phyloP scores from a whole-genome alignment of 2,329 filamentous ascomycete genomes.

The Fusarium miscanthi region DNA sequence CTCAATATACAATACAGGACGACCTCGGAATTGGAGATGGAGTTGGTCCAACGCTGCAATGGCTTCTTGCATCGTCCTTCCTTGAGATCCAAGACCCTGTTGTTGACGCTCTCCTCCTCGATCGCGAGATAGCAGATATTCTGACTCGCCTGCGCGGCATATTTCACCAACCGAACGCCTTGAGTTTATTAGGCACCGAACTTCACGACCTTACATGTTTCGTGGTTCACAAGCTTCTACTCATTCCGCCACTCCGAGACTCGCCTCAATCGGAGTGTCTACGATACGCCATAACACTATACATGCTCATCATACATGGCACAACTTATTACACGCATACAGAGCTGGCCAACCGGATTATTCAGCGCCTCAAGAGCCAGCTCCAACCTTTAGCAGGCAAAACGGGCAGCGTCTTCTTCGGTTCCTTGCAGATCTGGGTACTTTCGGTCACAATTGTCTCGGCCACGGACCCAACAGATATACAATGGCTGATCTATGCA shows the following conservation, averaged over 20 bases:
- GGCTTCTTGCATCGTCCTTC: slow-evolving; percentile 52
- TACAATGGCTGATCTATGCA: slow-evolving; percentile 46
- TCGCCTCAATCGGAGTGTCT: slow-evolving; percentile 53
- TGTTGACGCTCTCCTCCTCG: slow-evolving; percentile 45
- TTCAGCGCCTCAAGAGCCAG: slow-evolving; percentile 47
- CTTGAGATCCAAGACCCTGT: slow-evolving; percentile 8
- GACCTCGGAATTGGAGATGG: slow-evolving; percentile 61
- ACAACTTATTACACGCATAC: slow-evolving; percentile 67
- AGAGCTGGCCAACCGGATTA: slow-evolving; percentile 51
- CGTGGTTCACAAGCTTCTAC: slow-evolving; percentile 61
- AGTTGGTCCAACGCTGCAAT: slow-evolving; percentile 60
- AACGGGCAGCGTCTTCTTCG: background rate
- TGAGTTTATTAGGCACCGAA: slow-evolving; percentile 52
- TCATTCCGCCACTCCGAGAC: slow-evolving; percentile 21
- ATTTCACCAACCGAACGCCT: slow-evolving; percentile 50
- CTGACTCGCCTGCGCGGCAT: slow-evolving; percentile 58
- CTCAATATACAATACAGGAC: slow-evolving; percentile 65
- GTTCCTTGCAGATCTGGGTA: slow-evolving; percentile 56
- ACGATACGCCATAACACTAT: slow-evolving; percentile 60
- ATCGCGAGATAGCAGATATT: slow-evolving; percentile 50
- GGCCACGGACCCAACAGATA: slow-evolving; percentile 43
- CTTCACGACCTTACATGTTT: slow-evolving; percentile 68
- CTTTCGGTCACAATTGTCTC: slow-evolving; percentile 55
- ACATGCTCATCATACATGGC: slow-evolving; percentile 65
- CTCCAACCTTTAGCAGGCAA: slow-evolving; percentile 40